Conservation (phyloP, 1,284 basidiomycete genomes). For the Cutaneotrichosporon cutaneum region DNA sequence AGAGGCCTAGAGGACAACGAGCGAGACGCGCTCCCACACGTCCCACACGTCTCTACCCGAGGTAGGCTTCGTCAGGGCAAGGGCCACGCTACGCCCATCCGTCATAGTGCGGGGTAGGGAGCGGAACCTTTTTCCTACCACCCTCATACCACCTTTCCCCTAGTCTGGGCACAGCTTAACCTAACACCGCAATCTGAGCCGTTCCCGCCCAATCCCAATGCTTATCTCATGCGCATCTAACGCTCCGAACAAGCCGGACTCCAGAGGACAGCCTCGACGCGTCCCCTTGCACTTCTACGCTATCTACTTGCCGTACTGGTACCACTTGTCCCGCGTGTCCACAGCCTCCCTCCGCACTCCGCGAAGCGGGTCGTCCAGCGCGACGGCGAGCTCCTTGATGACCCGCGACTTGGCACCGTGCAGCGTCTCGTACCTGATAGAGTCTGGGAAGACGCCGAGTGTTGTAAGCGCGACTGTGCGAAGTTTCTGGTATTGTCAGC, state of each 20-base stretch:
- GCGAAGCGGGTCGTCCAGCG: slow-evolving; percentile 80
- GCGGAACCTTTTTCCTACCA: too few relatives aligned
- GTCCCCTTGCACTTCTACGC: background rate
- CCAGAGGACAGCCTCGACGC: background rate
- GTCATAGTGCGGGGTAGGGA: too few relatives aligned
- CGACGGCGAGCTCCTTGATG: slow-evolving; percentile 68
- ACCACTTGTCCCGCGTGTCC: slow-evolving; percentile 65
- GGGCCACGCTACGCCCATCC: too few relatives aligned
- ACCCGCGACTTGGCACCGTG: slow-evolving; percentile 71
- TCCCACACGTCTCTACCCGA: too few relatives aligned
- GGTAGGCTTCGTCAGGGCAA: too few relatives aligned
- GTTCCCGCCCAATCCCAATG: background rate
- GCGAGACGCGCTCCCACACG: too few relatives aligned
- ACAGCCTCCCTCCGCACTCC: slow-evolving; percentile 81
- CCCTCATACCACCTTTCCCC: too few relatives aligned
- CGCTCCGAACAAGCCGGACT: background rate
- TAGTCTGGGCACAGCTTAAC: background rate
- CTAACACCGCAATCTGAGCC: too few relatives aligned
- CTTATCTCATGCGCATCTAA: background rate
- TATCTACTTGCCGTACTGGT: slow-evolving; percentile 10
- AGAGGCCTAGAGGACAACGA: too few relatives aligned
- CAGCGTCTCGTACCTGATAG: slow-evolving; percentile 74
- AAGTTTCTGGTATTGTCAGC: slow-evolving; percentile 50
- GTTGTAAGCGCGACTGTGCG: slow-evolving; percentile 73
- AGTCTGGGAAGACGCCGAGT: slow-evolving; percentile 67